These are phyloP conservation scores for Cardiospermum halicacabum DNA, from an alignment of 345 rosid species.

Conservation along the genomic window DNA sequence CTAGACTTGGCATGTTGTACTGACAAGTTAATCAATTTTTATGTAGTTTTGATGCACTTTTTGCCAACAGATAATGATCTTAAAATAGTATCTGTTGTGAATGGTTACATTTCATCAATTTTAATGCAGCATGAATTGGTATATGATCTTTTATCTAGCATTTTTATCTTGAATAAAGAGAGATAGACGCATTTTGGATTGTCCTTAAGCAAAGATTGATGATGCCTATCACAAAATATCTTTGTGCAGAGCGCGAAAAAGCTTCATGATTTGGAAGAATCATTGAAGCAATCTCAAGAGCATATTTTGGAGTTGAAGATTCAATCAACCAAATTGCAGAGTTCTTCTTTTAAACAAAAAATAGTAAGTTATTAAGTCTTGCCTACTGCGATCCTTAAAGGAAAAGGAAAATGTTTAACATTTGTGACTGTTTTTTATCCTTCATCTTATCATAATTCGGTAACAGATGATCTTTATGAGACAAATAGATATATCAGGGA, in stretches of 20 bases:
- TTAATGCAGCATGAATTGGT: constrained; percentile 63
- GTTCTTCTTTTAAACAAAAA: constrained; percentile 49
- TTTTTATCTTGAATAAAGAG: constrained; percentile 78
- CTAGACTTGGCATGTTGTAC: constrained; percentile 45
- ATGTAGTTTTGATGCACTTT: constrained; percentile 68
- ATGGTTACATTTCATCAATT: constrained; percentile 30
- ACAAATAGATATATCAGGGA: constrained; percentile 37
- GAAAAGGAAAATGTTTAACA: neutral
- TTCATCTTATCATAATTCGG: constrained; percentile 13
- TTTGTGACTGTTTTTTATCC: neutral
- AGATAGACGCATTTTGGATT: constrained; percentile 59
- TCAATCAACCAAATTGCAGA: constrained; percentile 57
- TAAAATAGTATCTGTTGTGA: constrained; percentile 36
- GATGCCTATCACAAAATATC: constrained; percentile 59
- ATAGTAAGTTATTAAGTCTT: constrained; percentile 38
- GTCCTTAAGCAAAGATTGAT: constrained; percentile 53
- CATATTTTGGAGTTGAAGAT: constrained; percentile 59
- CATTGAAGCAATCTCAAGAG: constrained; percentile 53
- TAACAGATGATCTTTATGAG: constrained; percentile 49
- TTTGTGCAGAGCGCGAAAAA: constrained; percentile 62
- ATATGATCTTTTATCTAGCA: constrained; percentile 61
- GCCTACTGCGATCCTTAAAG: constrained; percentile 1
- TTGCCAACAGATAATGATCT: constrained; percentile 61
- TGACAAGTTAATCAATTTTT: constrained; percentile 65
- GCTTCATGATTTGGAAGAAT: constrained; percentile 51